Base-by-base conservation (phyloP, 352 stramenopile species). In the Phytopythium aichiense region DNA sequence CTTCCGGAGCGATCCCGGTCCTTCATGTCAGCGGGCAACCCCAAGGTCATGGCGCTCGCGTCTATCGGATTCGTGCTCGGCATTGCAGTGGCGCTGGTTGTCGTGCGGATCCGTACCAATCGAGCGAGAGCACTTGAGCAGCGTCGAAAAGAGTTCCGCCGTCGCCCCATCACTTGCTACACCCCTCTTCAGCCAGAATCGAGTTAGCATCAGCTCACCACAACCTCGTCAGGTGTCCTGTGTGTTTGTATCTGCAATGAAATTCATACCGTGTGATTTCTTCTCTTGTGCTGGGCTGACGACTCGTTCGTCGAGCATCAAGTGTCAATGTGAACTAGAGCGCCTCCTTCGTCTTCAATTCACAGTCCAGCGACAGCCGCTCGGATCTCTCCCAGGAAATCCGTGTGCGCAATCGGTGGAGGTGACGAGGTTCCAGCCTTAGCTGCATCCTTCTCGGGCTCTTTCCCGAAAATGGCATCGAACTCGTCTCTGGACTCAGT, bases 381-480 rank as follows among this genome's bases (percentile, higher is more conserved):
- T 13, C 75, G 75, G 33, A 84, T 84, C 13, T 69, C 75, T 22
- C 61, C 66, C 18, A 84, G 42, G 23, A 79, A 42, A 38, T 84
- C 71, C 4, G 51, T 59, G 31, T 81, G 73, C 4, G 66, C 56
- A 6, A 73, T 23, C 6, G 49, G 58, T 15, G 63, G 42, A 28
- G 54, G 35, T 25, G 70, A 63, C 20, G 33, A 30, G 13, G 54
- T 68, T 16, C 52, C 30, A 18, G 33, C 9, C 53, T 62, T 62
- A 30, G 40, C 61, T 57, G 56, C 37, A 22, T 25, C 55, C 15
- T 56, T 69, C 4, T 22, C 58, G 4, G 42, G 37, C 0, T 56
- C 57, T 67, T 77, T 78, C 0, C 78, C 79, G 53, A 90, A 77
- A 7, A 77, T 61, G 18, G 62, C 65, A 30, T 79, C 77, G 49